phyloP scores from a whole-genome alignment of 2,329 filamentous ascomycete genomes.

The Xylaria hypoxylon region DNA sequence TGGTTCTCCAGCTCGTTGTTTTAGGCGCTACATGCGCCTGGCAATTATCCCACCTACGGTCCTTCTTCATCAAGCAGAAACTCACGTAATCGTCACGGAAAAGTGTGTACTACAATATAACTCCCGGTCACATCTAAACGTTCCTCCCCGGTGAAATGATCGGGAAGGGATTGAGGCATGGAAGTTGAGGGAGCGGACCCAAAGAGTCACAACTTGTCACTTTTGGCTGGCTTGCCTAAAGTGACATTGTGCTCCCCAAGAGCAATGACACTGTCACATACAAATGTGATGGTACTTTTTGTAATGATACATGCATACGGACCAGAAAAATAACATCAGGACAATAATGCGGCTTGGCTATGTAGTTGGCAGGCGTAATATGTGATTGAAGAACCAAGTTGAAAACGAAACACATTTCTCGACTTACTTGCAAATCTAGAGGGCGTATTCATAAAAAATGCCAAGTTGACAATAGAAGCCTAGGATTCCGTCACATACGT shows the following conservation, averaged over 20 bases:
- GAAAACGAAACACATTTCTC: not conserved
- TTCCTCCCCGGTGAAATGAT: not conserved
- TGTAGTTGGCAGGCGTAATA: not conserved
- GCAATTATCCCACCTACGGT: conserved; percentile 94
- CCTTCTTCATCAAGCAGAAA: conserved; percentile 99
- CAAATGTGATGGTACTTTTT: conserved; percentile 15
- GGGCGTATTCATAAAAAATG: not conserved
- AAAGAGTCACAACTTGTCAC: not conserved
- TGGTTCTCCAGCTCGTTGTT: conserved; percentile 86
- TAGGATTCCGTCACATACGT: conserved; percentile 34
- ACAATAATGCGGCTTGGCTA: not conserved
- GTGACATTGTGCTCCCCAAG: not conserved
- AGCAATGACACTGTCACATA: not conserved
- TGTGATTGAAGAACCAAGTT: not conserved
- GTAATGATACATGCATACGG: conserved; percentile 39
- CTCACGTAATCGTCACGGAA: conserved; percentile 74
- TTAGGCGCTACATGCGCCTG: conserved; percentile 91
- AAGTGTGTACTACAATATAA: conserved; percentile 19
- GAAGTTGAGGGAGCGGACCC: not conserved
- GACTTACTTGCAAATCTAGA: not conserved
- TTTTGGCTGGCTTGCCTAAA: conserved; percentile 1
- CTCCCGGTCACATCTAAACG: not conserved
- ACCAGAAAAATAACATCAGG: conserved; percentile 19
- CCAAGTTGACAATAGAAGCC: not conserved
- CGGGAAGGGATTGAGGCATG: not conserved